Evolutionary conservation across 345 rosid genomes (phyloP), one percentile per base, ranked within the genome.

Genomic region (Gossypium herbaceum): DNA sequence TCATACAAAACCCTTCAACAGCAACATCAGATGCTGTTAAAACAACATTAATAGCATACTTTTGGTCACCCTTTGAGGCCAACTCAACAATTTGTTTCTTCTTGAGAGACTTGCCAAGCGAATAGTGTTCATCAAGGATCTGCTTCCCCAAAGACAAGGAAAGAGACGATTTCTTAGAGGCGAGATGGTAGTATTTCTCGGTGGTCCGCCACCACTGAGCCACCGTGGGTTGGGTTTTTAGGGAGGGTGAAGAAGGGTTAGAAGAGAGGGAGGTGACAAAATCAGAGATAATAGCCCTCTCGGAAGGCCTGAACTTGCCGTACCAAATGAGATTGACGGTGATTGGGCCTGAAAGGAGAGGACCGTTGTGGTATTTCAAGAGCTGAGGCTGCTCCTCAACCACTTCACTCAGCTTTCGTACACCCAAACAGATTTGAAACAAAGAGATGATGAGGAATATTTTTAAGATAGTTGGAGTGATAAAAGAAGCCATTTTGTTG

Each of bases 261-360:
- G 85, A 77, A 2, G 89, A 76, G 2, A 91, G 82, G 2, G 97
- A 93, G 12, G 89, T 74, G 27, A 91, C 66, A 80, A 93, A 91
- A 72, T 93, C 97, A 12, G 94, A 84, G 59, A 93, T 65, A 65
- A 89, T 86, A 13, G 97, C 87, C 74, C 84, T 82, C 47, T 93
- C 94, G 27, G 94, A 85, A 8, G 98, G 87, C 74, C 85, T 87
- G 85, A 91, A 93, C 0, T 87, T 82, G 3, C 97, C 98, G 79
- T 93, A 93, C 97, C 94, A 93, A 60, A 93, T 88, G 25, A 93
- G 85, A 73, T 91, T 89, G 66, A 93, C 69, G 1, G 92, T 76
- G 69, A 93, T 86, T 68, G 85, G 84, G 12, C 98, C 98, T 51
- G 87, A 79, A 61, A 93, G 94, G 63, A 93, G 98, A 75, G 93